These are phyloP conservation scores for Exserohilum rostratum DNA, from an alignment of 2,329 filamentous ascomycete species.

Conservation along the genomic window DNA sequence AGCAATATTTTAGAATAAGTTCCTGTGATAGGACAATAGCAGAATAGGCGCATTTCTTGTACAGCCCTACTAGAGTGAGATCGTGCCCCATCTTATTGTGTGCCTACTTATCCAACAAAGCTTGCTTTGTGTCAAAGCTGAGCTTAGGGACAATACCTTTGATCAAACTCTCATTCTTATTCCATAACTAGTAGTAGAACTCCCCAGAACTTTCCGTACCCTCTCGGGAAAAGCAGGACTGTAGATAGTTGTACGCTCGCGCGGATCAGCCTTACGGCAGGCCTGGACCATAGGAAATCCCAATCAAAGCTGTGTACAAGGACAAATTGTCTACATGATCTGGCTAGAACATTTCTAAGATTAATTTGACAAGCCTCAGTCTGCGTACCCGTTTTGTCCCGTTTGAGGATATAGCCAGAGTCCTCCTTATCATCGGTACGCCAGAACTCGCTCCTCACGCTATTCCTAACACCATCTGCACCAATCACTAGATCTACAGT, in stretches of 20 bases:
- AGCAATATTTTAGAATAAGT: background rate
- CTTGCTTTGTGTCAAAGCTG: background rate
- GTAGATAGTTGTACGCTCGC: conserved; percentile 5
- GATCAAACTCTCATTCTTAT: background rate
- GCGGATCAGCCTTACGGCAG: background rate
- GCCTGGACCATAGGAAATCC: background rate
- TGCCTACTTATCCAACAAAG: conserved; percentile 1
- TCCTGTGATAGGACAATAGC: background rate
- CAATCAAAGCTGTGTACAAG: conserved; percentile 2
- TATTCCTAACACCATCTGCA: background rate
- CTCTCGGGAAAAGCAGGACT: conserved; percentile 1
- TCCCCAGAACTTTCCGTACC: conserved; percentile 1
- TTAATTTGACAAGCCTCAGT: background rate
- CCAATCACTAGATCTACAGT: background rate
- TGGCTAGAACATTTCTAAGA: background rate
- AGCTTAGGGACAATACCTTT: conserved; percentile 3
- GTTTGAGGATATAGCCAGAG: background rate
- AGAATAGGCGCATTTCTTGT: conserved; percentile 6
- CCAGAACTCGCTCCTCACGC: background rate
- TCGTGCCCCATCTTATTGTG: conserved; percentile 1
- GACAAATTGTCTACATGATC: background rate
- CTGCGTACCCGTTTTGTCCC: background rate
- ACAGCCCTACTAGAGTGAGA: conserved; percentile 3
- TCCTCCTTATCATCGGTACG: background rate
- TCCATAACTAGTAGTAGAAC: conserved; percentile 2